A percentile compares a stretch with the other conserved stretches of the same genome.
Conservation (phyloP, 306 rosid species). For the Fragaria iinumae region DNA sequence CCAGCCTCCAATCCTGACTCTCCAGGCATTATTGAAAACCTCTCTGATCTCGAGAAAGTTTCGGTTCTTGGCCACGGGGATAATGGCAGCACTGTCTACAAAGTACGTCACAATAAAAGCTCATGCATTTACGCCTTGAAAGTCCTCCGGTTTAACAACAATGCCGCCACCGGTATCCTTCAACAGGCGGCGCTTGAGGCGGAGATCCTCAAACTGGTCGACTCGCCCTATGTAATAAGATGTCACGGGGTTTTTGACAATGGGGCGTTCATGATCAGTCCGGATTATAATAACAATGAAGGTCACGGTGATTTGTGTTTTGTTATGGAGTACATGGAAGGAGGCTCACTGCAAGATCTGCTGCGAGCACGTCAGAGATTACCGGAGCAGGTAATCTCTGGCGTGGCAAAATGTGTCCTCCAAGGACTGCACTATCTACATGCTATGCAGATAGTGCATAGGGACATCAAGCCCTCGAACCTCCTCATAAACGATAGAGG, state of each 20-base stretch:
- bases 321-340: constrained; percentile 64
- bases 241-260: constrained; percentile 52
- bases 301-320: constrained; percentile 31
- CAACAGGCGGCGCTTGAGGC: constrained; percentile 46
- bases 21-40: constrained; percentile 30
- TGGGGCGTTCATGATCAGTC: constrained; percentile 5
- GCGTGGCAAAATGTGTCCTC: constrained; percentile 40
- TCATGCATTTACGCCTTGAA: constrained; percentile 54
- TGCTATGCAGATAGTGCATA: constrained; percentile 55
- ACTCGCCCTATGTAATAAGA: constrained; percentile 47
- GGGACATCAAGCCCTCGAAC: constrained; percentile 73
- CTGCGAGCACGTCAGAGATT: constrained; percentile 32
- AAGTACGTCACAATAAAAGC: constrained; percentile 47
- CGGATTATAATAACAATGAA: background rate
- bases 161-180: constrained; percentile 13
- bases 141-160: constrained; percentile 39
- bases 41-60: constrained; percentile 50
- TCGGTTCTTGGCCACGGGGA: constrained; percentile 56
- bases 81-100: constrained; percentile 52
- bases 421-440: constrained; percentile 56
- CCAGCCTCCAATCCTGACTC: constrained; percentile 28
- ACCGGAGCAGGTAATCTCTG: constrained; percentile 41
- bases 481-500: constrained; percentile 48
- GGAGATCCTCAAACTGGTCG: constrained; percentile 53
- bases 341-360: constrained; percentile 57